A percentile compares a stretch with the other conserved stretches of the same genome.
phyloP scores from a whole-genome alignment of 139 green algal species.

The Chlorella sp. region DNA sequence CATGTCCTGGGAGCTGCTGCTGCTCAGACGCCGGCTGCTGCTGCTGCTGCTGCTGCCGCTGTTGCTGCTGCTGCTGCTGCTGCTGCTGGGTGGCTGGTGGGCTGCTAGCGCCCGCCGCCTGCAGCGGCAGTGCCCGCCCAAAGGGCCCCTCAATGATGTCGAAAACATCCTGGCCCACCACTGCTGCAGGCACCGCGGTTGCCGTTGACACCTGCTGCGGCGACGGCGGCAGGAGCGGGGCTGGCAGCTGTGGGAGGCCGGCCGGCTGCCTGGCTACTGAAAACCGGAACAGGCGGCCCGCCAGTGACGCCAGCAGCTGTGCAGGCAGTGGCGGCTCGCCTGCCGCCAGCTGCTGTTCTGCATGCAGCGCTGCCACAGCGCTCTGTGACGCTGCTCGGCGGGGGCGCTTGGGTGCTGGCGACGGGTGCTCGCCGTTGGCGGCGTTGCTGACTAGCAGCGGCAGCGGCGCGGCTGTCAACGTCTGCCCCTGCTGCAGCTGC shows the following conservation, averaged over 20 bases:
- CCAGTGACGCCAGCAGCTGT: constrained; percentile 4
- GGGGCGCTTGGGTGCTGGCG: constrained; percentile 16
- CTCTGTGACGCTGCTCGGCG: constrained; percentile 1
- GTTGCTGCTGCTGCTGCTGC: not conserved
- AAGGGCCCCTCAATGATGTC: not conserved
- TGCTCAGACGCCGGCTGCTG: not conserved
- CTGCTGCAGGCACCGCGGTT: not conserved
- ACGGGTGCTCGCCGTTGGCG: not conserved
- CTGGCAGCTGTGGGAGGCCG: not conserved
- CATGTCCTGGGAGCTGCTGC: not conserved
- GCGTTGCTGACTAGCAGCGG: not conserved
- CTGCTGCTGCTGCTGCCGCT: not conserved
- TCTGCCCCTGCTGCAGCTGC: constrained; percentile 20
- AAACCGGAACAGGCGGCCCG: not conserved
- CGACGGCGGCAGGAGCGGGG: not conserved
- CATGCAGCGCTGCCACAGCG: constrained; percentile 1
- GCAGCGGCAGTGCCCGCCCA: not conserved
- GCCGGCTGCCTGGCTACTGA: not conserved
- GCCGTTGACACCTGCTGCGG: not conserved
- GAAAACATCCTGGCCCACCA: not conserved
- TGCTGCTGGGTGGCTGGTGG: not conserved
- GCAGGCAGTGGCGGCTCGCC: not conserved
- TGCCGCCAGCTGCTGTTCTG: not conserved
- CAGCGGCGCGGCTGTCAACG: not conserved
- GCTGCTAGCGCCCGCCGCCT: not conserved